Conservation (phyloP, 192 early-diverging fungal genomes). For the Podila minutissima region DNA sequence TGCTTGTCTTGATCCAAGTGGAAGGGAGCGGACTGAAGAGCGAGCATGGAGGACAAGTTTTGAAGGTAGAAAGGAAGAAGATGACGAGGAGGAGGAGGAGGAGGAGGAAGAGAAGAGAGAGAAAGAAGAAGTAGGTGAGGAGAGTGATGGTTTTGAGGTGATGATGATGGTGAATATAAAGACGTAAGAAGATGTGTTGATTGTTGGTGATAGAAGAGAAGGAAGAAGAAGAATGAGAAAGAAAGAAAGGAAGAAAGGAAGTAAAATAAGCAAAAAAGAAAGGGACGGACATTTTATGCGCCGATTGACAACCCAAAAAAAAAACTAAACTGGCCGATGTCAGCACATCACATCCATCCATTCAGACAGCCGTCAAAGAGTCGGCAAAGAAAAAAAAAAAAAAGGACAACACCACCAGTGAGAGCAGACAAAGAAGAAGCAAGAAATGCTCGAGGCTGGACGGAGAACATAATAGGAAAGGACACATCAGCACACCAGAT, state of each 20-base stretch:
- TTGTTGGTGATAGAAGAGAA: constrained; percentile 5
- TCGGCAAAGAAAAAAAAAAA: too few relatives aligned
- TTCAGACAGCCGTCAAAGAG: too few relatives aligned
- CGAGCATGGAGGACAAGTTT: constrained; percentile 22
- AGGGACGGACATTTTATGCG: too few relatives aligned
- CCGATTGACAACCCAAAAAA: too few relatives aligned
- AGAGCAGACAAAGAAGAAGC: too few relatives aligned
- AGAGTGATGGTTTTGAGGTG: constrained; percentile 8
- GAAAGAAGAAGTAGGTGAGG: constrained; percentile 1
- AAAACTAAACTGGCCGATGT: too few relatives aligned
- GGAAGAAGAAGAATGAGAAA: constrained; percentile 3
- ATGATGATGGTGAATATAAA: background rate
- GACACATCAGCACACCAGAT: too few relatives aligned
- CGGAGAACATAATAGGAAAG: too few relatives aligned
- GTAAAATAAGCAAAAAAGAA: constrained; percentile 4
- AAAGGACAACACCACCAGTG: too few relatives aligned
- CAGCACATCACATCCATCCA: too few relatives aligned
- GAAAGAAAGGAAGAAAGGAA: background rate
- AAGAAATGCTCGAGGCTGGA: too few relatives aligned
- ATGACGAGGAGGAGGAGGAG: background rate
- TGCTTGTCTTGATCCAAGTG: constrained; percentile 52
- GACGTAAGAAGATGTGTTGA: background rate
- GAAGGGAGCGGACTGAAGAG: constrained; percentile 47
- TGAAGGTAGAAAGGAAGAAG: background rate
- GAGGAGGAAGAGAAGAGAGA: background rate